A percentile compares a stretch with the other conserved stretches of the same genome.
Conservation (phyloP, 768 basidiomycete genomes). For the Mycena rebaudengoi region DNA sequence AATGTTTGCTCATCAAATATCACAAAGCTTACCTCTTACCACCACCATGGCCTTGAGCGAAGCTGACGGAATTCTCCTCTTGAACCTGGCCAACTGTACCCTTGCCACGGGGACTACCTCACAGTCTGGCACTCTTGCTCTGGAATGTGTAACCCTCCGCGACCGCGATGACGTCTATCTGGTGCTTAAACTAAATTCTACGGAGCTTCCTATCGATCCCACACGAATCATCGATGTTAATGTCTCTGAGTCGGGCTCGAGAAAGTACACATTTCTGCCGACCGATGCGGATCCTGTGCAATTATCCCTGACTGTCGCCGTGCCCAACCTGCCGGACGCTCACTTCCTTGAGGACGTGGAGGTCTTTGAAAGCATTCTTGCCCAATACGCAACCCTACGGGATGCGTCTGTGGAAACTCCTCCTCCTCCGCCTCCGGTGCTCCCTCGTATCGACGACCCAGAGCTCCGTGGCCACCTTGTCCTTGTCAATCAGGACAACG, state of each 20-base stretch:
- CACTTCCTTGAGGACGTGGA: conserved; percentile 63
- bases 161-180: conserved; percentile 64
- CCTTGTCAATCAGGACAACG: conserved; percentile 75
- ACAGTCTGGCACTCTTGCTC: conserved; percentile 55
- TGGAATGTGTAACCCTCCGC: conserved; percentile 70
- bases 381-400: conserved; percentile 67
- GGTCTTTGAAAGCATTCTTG: conserved; percentile 70
- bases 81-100: conserved; percentile 59
- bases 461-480: conserved; percentile 68
- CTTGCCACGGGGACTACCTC: conserved; percentile 42
- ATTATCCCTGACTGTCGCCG: conserved; percentile 45
- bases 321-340: conserved; percentile 37
- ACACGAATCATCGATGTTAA: conserved; percentile 52
- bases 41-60: neutral
- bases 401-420: conserved; percentile 19
- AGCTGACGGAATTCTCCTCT: conserved; percentile 61
- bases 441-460: conserved; percentile 23
- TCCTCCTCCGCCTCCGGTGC: conserved; percentile 9
- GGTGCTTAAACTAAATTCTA: conserved; percentile 62
- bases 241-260: conserved; percentile 40
- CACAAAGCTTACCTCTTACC: too few species aligned
- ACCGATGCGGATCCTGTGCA: conserved; percentile 48
- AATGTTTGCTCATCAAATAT: too few species aligned
- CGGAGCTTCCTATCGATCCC: conserved; percentile 72
- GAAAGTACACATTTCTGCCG: conserved; percentile 55